A percentile compares a stretch with the other conserved stretches of the same genome.
Conservation (phyloP, 2,329 filamentous ascomycete genomes). For the Trichoderma semiorbis region DNA sequence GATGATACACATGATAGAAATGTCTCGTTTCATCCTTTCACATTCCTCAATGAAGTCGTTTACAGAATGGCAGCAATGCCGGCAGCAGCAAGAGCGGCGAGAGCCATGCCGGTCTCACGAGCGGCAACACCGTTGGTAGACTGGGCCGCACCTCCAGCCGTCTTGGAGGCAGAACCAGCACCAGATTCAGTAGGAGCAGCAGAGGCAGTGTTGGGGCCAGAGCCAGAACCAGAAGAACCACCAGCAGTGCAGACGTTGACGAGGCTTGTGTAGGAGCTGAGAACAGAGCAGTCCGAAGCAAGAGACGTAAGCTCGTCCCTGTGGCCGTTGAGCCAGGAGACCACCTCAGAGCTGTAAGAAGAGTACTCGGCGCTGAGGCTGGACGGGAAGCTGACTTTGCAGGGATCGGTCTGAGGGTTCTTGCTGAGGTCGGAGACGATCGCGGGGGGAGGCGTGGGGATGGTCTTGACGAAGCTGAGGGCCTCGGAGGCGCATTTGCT, state of each 20-base stretch:
- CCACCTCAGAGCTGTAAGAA: constrained; percentile 31
- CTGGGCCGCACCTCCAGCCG: background rate
- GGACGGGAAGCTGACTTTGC: constrained; percentile 31
- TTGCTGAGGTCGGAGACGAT: constrained; percentile 27
- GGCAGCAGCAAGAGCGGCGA: constrained; percentile 31
- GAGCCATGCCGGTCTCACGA: constrained; percentile 28
- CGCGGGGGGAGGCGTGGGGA: constrained; percentile 32
- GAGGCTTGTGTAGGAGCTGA: constrained; percentile 21
- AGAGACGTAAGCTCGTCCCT: constrained; percentile 27
- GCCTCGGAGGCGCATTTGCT: constrained; percentile 26
- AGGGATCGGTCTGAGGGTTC: constrained; percentile 31
- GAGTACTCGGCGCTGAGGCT: constrained; percentile 32
- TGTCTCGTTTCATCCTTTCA: background rate
- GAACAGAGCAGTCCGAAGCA: constrained; percentile 28
- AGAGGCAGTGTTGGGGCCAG: constrained; percentile 4
- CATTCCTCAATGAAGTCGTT: background rate
- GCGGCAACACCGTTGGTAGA: constrained; percentile 18
- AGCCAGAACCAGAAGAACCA: constrained; percentile 7
- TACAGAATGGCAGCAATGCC: constrained; percentile 32
- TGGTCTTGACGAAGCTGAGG: constrained; percentile 23
- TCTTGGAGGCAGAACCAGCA: background rate
- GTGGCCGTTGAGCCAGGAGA: constrained; percentile 32
- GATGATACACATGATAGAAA: background rate
- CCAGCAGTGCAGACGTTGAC: constrained; percentile 25
- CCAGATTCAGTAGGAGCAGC: background rate